Percentiles rank a stretch among this genome's conserved stretches.
Evolutionary conservation across 2,329 filamentous ascomycete species (phyloP).

Genomic region (Endothia cerciana): DNA sequence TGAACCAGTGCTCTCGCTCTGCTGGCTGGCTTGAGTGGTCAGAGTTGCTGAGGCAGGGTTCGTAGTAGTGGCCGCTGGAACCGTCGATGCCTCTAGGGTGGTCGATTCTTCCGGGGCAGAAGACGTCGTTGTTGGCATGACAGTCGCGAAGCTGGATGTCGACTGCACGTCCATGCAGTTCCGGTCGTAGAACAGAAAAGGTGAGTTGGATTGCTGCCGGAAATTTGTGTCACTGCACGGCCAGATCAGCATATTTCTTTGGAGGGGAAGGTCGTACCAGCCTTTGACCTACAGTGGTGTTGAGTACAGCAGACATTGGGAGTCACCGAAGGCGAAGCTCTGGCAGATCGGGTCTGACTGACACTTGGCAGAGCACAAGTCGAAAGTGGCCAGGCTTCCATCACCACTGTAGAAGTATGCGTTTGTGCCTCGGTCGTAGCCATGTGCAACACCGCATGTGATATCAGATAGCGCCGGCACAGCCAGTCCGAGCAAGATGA

Average conservation of each 20-base stretch:
- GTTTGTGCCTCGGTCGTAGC: conserved; percentile 25
- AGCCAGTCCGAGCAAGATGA: conserved; percentile 26
- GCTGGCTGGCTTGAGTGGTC: neutral
- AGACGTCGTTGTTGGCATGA: conserved; percentile 8
- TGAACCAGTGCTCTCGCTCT: neutral
- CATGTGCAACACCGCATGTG: conserved; percentile 23
- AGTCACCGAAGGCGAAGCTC: conserved; percentile 23
- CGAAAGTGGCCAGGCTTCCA: conserved; percentile 24
- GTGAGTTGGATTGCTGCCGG: conserved; percentile 24
- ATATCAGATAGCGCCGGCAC: conserved; percentile 9
- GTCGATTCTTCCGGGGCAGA: neutral
- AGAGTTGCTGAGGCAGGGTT: neutral
- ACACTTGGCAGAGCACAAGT: conserved; percentile 21
- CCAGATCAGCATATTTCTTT: neutral
- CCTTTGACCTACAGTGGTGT: conserved; percentile 17
- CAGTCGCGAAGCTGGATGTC: conserved; percentile 23
- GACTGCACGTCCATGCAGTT: conserved; percentile 23
- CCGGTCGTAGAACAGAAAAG: conserved; percentile 29
- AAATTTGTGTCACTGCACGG: conserved; percentile 22
- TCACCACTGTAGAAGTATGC: conserved; percentile 28
- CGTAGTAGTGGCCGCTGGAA: neutral
- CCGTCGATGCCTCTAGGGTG: neutral
- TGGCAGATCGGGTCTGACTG: conserved; percentile 19
- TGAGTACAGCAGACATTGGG: conserved; percentile 23
- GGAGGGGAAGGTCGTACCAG: no score